These are phyloP conservation scores for Lindgomyces ingoldianus DNA, from an alignment of 495 filamentous ascomycete genomes.

Conservation along the genomic window DNA sequence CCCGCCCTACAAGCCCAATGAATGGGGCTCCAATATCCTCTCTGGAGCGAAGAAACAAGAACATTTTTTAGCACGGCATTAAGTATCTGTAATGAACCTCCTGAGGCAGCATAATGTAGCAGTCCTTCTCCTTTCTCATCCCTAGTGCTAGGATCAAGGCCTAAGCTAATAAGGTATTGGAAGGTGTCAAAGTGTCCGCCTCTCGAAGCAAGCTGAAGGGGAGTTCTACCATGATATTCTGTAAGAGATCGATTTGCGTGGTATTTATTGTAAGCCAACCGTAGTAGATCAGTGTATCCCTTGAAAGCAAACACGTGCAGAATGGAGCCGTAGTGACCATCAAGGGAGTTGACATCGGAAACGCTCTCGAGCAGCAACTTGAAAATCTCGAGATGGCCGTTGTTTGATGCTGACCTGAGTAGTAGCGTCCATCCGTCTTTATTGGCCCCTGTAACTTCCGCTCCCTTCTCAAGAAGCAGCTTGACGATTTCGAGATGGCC, in stretches of 20 bases:
- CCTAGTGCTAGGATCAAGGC: neutral
- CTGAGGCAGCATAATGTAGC: slow-evolving; percentile 4
- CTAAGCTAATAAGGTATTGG: slow-evolving; percentile 3
- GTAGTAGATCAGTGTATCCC: neutral
- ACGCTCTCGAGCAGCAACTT: neutral
- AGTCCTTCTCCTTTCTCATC: slow-evolving; percentile 7
- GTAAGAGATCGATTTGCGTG: neutral
- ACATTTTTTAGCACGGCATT: neutral
- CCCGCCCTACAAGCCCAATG: slow-evolving; percentile 13
- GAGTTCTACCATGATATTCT: slow-evolving; percentile 1
- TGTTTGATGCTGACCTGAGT: neutral
- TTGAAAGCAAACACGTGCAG: neutral
- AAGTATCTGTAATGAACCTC: neutral
- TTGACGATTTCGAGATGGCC: slow-evolving; percentile 17
- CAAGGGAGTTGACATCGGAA: neutral
- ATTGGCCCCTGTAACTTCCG: neutral
- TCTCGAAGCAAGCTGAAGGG: slow-evolving; percentile 13
- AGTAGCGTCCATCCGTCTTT: neutral
- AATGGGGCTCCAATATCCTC: slow-evolving; percentile 2
- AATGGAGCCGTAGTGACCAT: neutral
- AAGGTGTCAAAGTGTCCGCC: slow-evolving; percentile 6
- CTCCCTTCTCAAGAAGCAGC: slow-evolving; percentile 29
- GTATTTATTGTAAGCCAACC: neutral
- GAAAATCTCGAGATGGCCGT: neutral
- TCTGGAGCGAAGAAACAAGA: neutral